phyloP scores from a whole-genome alignment of 2,329 filamentous ascomycete genomes.

The Fusarium denticulatum region DNA sequence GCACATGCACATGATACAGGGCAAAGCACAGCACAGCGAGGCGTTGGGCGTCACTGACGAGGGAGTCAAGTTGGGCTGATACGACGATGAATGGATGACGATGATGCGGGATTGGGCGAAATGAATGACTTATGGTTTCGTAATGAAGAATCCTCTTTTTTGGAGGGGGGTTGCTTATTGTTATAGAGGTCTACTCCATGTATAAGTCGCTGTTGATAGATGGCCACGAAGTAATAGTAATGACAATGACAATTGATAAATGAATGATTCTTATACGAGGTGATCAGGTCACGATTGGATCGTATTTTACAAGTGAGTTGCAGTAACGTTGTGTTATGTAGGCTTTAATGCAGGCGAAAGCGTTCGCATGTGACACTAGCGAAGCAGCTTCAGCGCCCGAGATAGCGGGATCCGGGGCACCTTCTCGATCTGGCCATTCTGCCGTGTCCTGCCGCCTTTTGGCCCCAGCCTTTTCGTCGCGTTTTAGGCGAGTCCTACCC shows the following conservation, averaged over 20 bases:
- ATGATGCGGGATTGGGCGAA: constrained; percentile 9
- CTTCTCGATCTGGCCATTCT: constrained; percentile 42
- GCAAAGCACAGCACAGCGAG: constrained; percentile 3
- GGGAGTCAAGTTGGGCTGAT: constrained; percentile 28
- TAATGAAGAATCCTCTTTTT: neutral
- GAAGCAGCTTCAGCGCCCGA: constrained; percentile 18
- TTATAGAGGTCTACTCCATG: constrained; percentile 4
- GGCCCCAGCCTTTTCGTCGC: constrained; percentile 44
- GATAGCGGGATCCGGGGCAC: constrained; percentile 25
- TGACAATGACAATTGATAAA: constrained; percentile 4
- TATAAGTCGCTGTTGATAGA: neutral
- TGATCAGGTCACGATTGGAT: neutral
- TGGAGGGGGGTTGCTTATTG: neutral
- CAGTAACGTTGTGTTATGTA: constrained; percentile 11
- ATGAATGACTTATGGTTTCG: constrained; percentile 22
- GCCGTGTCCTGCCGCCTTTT: constrained; percentile 42
- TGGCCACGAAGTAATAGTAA: constrained; percentile 28
- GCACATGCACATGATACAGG: constrained; percentile 31
- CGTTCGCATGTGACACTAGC: constrained; percentile 38
- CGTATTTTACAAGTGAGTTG: constrained; percentile 5
- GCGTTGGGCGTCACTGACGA: constrained; percentile 38
- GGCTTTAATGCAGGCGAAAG: constrained; percentile 30
- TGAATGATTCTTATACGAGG: neutral
- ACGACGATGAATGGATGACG: neutral
- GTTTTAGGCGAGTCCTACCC: constrained; percentile 19